Base-by-base conservation (phyloP, 495 filamentous ascomycete genomes). In the Aspergillus steynii region DNA sequence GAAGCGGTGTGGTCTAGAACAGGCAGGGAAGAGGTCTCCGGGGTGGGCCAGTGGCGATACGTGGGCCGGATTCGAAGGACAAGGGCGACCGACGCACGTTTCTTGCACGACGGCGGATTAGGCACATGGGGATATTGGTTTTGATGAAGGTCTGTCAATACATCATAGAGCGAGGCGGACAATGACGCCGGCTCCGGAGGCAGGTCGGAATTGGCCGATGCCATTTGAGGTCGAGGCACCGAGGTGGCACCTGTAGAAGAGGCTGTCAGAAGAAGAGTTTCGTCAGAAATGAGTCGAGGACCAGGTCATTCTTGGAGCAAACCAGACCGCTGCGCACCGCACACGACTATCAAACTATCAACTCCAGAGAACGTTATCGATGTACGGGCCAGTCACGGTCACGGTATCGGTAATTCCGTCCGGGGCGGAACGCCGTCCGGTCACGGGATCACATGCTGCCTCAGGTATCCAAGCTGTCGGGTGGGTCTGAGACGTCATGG, bases 11-110 rank as follows among this genome's bases (percentile, higher is more conserved):
- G 59, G 53, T 77, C 75, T 9, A 32, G 53, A 52, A 59, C 61
- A 42, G 56, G 58, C 15, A 65, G 54, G 32, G 68, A 60, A 34
- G 73, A 67, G 47, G 59, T 63, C 32, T 52, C 46, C 2, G 29
- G 34, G 54, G 73, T 61, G 10, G 87, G 84, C 78, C 80, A 83
- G 62, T 88, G 77, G 51, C 80, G 59, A 68, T 83, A 84, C 47
- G 80, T 77, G 29, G 88, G 88, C 51, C 86, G 79, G 26, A 93
- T 78, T 59, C 89, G 86, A 58, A 93, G 75, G 53, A 92, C 83
- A 50, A 92, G 69, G 53, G 89, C 88, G 37, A 92, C 89, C 9
- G 90, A 89, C 55, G 90, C 90, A 37, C 90, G 81, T 71, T 87
- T 89, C 56, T 81, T 84, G 69, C 83, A 83, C 49, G 64, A 69